These are phyloP conservation scores for Pseudocercospora crystallina DNA, from an alignment of 2,329 filamentous ascomycete genomes.

Conservation along the genomic window DNA sequence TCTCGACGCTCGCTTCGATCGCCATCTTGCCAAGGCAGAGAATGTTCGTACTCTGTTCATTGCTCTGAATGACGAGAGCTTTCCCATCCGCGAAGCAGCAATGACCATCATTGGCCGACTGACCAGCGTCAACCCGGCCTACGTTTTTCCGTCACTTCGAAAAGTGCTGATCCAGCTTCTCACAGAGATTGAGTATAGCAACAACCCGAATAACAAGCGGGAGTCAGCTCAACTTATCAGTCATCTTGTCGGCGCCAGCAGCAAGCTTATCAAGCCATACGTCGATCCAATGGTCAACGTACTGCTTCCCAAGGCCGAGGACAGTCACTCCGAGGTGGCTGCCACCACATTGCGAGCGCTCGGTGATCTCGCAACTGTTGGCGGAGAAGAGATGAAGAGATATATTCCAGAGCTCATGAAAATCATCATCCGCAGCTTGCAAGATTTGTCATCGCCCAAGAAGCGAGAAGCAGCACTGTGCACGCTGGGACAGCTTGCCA, in stretches of 20 bases:
- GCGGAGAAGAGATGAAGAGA: conserved; percentile 86
- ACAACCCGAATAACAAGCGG: conserved; percentile 90
- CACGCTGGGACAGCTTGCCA: conserved; percentile 87
- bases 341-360: conserved; percentile 94
- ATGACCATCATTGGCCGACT: conserved; percentile 95
- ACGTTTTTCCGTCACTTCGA: conserved; percentile 91
- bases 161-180: conserved; percentile 95
- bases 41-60: conserved; percentile 96
- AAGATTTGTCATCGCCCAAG: conserved; percentile 85
- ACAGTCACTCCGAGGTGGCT: conserved; percentile 81
- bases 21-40: conserved; percentile 94
- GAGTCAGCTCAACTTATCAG: conserved; percentile 93
- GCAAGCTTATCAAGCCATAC: conserved; percentile 90
- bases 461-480: conserved; percentile 91
- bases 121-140: conserved; percentile 88
- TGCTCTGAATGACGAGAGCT: conserved; percentile 91
- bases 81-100: conserved; percentile 86
- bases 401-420: conserved; percentile 94
- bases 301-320: conserved; percentile 86
- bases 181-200: conserved; percentile 94
- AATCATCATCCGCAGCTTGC: conserved; percentile 87
- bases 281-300: conserved; percentile 96
- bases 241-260: conserved; percentile 87
- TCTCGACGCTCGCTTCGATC: conserved; percentile 89
- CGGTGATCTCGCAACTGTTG: conserved; percentile 89